A percentile compares a stretch with the other conserved stretches of the same genome.
Conservation (phyloP, 441 rosid genomes). For the Brassica hybrid region DNA sequence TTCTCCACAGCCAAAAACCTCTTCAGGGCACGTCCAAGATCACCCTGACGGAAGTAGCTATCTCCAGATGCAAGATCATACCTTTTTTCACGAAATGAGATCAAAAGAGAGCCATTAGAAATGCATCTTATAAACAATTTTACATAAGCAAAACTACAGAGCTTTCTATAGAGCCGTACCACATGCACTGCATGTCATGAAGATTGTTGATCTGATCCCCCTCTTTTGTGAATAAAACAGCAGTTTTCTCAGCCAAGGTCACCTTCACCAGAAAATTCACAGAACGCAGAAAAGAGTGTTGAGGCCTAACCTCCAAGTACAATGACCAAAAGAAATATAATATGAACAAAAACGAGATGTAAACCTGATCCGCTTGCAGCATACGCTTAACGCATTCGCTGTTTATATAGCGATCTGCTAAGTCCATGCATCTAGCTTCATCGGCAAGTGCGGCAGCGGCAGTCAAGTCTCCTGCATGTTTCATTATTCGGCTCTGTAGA, state of each 20-base stretch:
- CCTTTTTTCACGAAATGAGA: slow-evolving; percentile 59
- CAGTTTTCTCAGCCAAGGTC: slow-evolving; percentile 90
- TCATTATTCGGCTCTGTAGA: slow-evolving; percentile 93
- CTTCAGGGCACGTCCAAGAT: slow-evolving; percentile 95
- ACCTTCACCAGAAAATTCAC: slow-evolving; percentile 55
- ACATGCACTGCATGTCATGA: slow-evolving; percentile 99
- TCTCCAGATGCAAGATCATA: slow-evolving; percentile 99
- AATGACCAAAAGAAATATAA: background rate
- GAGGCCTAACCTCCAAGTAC: slow-evolving; percentile 7
- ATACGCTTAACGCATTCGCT: slow-evolving; percentile 99
- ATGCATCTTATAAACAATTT: slow-evolving; percentile 9
- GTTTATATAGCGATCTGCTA: slow-evolving; percentile 94
- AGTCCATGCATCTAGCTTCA: slow-evolving; percentile 99
- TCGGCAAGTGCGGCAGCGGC: slow-evolving; percentile 98
- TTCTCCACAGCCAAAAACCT: slow-evolving; percentile 98
- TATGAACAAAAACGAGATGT: slow-evolving; percentile 25
- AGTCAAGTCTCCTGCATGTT: slow-evolving; percentile 96
- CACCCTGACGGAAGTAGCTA: slow-evolving; percentile 97
- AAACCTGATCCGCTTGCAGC: slow-evolving; percentile 99
- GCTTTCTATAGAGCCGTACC: slow-evolving; percentile 58
- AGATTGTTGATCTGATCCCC: slow-evolving; percentile 99
- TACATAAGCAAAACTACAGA: slow-evolving; percentile 1
- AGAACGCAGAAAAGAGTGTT: too few species aligned
- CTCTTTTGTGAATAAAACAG: slow-evolving; percentile 96
- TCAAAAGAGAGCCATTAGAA: slow-evolving; percentile 26